A percentile compares a stretch with the other conserved stretches of the same genome.
These are phyloP conservation scores for Priceomyces medius DNA, from an alignment of 805 yeast genomes.

Conservation along the genomic window DNA sequence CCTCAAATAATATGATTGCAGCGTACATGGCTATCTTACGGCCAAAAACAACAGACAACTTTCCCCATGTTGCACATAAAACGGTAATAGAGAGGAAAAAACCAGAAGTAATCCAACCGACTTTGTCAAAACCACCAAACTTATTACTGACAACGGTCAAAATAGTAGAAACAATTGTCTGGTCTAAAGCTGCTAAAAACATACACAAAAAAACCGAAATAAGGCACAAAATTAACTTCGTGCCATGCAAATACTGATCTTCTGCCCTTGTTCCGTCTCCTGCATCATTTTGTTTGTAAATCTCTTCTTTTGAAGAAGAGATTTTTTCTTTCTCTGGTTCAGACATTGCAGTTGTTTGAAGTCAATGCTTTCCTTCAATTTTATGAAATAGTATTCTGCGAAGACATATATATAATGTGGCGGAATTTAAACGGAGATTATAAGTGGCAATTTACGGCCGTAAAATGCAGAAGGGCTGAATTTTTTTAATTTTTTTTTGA, in stretches of 20 bases:
- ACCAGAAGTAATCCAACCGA: slow-evolving; percentile 41
- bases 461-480: too few species aligned
- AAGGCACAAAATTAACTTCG: slow-evolving; percentile 23
- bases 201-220: slow-evolving; percentile 27
- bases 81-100: slow-evolving; percentile 35
- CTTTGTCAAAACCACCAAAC: slow-evolving; percentile 30
- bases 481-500: too few species aligned
- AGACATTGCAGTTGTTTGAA: too few species aligned
- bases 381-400: too few species aligned
- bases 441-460: too few species aligned
- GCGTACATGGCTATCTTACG: slow-evolving; percentile 29
- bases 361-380: too few species aligned
- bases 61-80: slow-evolving; percentile 38
- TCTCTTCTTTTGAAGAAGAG: background rate
- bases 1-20: slow-evolving; percentile 27
- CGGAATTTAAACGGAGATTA: too few species aligned
- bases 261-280: slow-evolving; percentile 42
- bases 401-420: too few species aligned
- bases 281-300: slow-evolving; percentile 38
- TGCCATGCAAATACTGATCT: slow-evolving; percentile 36
- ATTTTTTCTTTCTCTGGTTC: background rate
- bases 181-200: slow-evolving; percentile 39
- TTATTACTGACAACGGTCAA: slow-evolving; percentile 36
- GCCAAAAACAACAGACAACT: slow-evolving; percentile 36
- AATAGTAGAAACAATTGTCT: slow-evolving; percentile 37